These are phyloP conservation scores for Macrocybe gigantea DNA, from an alignment of 768 basidiomycete species.

Conservation along the genomic window DNA sequence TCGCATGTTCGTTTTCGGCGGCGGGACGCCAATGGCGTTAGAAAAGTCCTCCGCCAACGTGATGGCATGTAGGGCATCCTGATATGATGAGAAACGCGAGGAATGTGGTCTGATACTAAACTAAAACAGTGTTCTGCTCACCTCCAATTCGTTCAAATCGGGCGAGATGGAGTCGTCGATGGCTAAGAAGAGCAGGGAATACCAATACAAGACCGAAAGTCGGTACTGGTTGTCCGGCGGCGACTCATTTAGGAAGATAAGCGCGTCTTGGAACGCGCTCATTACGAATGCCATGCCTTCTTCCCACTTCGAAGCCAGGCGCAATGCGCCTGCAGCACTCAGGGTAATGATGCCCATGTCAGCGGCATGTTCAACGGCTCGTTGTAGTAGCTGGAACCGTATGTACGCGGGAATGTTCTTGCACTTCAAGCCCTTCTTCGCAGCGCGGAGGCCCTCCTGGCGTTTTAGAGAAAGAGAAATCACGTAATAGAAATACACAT, in stretches of 20 bases:
- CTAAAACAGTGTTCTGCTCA: constrained; percentile 12
- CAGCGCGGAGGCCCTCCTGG: constrained; percentile 48
- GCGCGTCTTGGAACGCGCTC: constrained; percentile 57
- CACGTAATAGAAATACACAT: constrained; percentile 62
- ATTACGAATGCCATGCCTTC: constrained; percentile 57
- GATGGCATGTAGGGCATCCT: constrained; percentile 35
- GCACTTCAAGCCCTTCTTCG: constrained; percentile 64
- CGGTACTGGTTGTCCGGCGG: constrained; percentile 60
- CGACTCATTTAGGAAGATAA: constrained; percentile 45
- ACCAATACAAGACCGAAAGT: constrained; percentile 56
- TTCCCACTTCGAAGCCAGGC: constrained; percentile 38
- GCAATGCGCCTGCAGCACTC: constrained; percentile 34
- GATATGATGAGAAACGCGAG: not conserved
- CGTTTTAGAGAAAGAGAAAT: constrained; percentile 44
- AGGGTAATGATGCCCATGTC: constrained; percentile 47
- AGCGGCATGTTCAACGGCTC: constrained; percentile 57
- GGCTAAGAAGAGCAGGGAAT: constrained; percentile 45
- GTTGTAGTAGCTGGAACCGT: constrained; percentile 48
- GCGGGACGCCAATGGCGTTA: constrained; percentile 35
- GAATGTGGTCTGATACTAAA: not conserved
- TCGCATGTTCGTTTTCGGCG: constrained; percentile 47
- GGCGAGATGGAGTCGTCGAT: constrained; percentile 46
- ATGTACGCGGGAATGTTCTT: constrained; percentile 49
- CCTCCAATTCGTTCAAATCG: constrained; percentile 47
- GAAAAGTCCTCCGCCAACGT: constrained; percentile 49